Conservation (phyloP, 2,329 filamentous ascomycete genomes). For the Macroventuria anomochaeta region DNA sequence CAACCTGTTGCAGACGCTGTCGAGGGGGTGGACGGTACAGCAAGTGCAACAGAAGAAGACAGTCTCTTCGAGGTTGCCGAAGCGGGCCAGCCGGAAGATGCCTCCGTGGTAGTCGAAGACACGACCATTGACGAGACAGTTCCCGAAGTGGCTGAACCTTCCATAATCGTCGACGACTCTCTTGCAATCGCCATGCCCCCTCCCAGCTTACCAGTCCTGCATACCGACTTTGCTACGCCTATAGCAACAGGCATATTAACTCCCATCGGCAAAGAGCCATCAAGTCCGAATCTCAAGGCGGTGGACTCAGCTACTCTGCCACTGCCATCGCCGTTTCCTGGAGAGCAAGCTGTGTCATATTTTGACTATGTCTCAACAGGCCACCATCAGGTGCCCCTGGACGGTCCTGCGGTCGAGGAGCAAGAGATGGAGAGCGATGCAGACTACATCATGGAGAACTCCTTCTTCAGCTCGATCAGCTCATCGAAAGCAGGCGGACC, state of each 20-base stretch:
- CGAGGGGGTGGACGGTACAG: neutral
- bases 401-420: conserved; percentile 2
- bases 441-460: conserved; percentile 39
- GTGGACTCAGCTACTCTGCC: conserved; percentile 46
- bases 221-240: conserved; percentile 27
- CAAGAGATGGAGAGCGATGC: conserved; percentile 25
- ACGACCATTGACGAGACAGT: conserved; percentile 10
- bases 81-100: neutral
- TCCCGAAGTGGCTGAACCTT: neutral
- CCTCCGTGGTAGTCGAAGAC: neutral
- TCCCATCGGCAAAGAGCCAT: conserved; percentile 43
- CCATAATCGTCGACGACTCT: neutral
- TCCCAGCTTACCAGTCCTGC: conserved; percentile 34
- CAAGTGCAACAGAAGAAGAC: conserved; percentile 3
- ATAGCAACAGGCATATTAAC: conserved; percentile 31
- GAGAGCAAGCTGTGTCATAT: conserved; percentile 39
- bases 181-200: conserved; percentile 40
- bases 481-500: conserved; percentile 30
- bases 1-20: neutral
- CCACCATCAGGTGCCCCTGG: conserved; percentile 2
- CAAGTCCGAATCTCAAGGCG: conserved; percentile 43
- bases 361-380: conserved; percentile 30
- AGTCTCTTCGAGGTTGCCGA: conserved; percentile 3
- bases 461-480: conserved; percentile 44
- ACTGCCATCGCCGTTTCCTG: conserved; percentile 49